Evolutionary conservation across 108 stramenopile genomes (phyloP), one percentile per base, ranked within the genome.

Genomic region (Mayamaea pseudoterrestris): DNA sequence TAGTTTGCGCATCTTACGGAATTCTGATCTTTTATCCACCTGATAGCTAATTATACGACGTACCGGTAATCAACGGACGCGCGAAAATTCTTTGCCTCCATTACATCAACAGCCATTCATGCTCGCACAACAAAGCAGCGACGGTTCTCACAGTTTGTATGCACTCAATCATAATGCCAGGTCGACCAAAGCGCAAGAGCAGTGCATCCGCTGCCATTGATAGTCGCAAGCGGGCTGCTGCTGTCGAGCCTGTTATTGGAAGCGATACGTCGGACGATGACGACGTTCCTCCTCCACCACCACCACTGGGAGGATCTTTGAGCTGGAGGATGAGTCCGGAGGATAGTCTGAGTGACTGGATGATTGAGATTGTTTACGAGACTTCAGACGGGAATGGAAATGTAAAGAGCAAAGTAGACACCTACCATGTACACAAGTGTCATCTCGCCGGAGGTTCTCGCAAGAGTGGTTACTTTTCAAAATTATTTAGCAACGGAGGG

Each of bases 261-360:
- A 34, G 11, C 12, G 32, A 11, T 12, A 34, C 32, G 32, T 11
- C 8, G 12, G 11, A 34, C 11, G 11, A 11, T 12, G 11, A 34
- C 8, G 11, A 34, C 12, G 32, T 11, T 34, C 32, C 12, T 12
- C 8, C 32, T 11, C 11, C 8, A 34, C 11, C 8, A 8, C 32
- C 8, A 34, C 32, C 32, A 34, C 8, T 34, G 8, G 32, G 12
- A 34, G 12, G 32, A 34, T 34, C 12, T 11, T 12, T 51, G 44
- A 52, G n/a, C 11, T 70, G 69, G 69, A 41, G 64, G 27, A 30
- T 17, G 18, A 50, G 35, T 25, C 51, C 61, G n/a, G 14, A 22
- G 17, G 53, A 56, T 41, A 56, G 43, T 7, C 65, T 61, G 41
- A 65, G 64, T 44, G 69, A 70, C 27, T 62, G 60, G 64, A 60